Conservation (phyloP, 306 rosid genomes). For the Albizia julibrissin region DNA sequence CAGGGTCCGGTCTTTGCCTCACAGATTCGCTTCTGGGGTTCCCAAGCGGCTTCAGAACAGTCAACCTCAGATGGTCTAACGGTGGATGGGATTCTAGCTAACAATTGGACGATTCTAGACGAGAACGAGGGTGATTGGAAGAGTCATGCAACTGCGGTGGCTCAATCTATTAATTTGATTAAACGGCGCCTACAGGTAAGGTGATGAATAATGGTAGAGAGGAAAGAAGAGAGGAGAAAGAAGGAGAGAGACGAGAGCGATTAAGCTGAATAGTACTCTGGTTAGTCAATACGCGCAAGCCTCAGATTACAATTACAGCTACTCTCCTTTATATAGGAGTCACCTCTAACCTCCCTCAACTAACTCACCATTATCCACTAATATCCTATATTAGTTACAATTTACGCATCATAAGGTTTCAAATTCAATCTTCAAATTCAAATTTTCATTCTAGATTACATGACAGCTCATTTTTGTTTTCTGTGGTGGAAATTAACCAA, state of each 20-base stretch:
- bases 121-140: slow-evolving; percentile 84
- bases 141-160: slow-evolving; percentile 85
- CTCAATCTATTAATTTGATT: slow-evolving; percentile 78
- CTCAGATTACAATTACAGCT: neutral
- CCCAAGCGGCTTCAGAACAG: slow-evolving; percentile 50
- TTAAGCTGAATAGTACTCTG: too few relatives aligned
- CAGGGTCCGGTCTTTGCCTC: slow-evolving; percentile 19
- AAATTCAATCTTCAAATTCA: neutral
- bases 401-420: neutral
- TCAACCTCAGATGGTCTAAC: slow-evolving; percentile 86
- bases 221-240: neutral
- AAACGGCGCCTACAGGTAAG: slow-evolving; percentile 83
- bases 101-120: slow-evolving; percentile 64
- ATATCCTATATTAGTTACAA: too few relatives aligned
- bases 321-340: neutral
- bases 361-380: too few relatives aligned
- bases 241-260: too few relatives aligned
- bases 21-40: slow-evolving; percentile 44
- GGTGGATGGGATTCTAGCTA: slow-evolving; percentile 58
- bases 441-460: neutral
- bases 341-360: neutral
- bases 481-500: neutral
- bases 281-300: neutral
- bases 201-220: neutral
- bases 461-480: neutral